These are phyloP conservation scores for Candida tropicalis DNA, from an alignment of 1,139 yeast species.

Conservation along the genomic window DNA sequence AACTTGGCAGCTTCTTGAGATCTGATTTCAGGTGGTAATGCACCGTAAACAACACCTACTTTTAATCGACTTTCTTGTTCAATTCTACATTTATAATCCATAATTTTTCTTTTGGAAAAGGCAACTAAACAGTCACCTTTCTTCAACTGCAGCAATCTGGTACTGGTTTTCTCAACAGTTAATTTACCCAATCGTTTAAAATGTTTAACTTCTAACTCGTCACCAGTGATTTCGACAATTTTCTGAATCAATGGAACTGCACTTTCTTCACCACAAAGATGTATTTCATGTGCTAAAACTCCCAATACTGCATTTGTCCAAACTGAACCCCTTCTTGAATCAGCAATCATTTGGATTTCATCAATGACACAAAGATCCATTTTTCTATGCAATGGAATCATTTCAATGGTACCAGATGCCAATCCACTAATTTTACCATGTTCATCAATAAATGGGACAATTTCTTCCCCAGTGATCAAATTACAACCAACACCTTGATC, in stretches of 20 bases:
- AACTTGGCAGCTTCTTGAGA: conserved; percentile 80
- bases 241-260: conserved; percentile 66
- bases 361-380: conserved; percentile 91
- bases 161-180: conserved; percentile 47
- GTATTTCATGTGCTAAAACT: conserved; percentile 81
- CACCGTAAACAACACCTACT: conserved; percentile 94
- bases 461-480: conserved; percentile 91
- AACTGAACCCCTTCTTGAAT: conserved; percentile 80
- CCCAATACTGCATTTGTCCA: conserved; percentile 95
- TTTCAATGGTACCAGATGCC: conserved; percentile 91
- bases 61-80: conserved; percentile 62
- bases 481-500: conserved; percentile 71
- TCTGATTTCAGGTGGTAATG: conserved; percentile 93
- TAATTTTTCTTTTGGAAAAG: conserved; percentile 73
- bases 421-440: conserved; percentile 72
- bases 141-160: conserved; percentile 36
- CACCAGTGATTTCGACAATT: conserved; percentile 74
- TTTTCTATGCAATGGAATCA: conserved; percentile 69
- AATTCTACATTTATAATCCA: conserved; percentile 64
- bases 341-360: conserved; percentile 95
- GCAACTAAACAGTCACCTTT: conserved; percentile 91
- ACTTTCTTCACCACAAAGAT: conserved; percentile 91
- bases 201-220: conserved; percentile 63
- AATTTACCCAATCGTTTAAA: conserved; percentile 80
- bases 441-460: conserved; percentile 67